Evolutionary conservation across 768 basidiomycete species (phyloP), one percentile per base, ranked within the genome.

Genomic region (Mycena kentingensis): DNA sequence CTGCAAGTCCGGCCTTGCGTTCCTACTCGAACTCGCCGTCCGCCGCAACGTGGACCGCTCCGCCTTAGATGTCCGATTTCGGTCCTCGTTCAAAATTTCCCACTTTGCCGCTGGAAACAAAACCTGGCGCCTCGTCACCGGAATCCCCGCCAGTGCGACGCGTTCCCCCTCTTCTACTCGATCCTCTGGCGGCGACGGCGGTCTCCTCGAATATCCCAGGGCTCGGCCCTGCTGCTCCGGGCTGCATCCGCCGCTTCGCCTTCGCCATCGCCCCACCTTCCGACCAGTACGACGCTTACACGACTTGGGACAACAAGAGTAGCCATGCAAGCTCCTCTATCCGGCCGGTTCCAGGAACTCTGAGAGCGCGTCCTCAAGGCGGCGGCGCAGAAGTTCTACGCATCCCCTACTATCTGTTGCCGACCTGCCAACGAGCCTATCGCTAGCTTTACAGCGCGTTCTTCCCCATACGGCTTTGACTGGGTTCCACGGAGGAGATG

Each of bases 401-500:
- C 76, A 0, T 48, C 67, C 5, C 78, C n/a, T 78, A 1, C 53
- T 79, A 22, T 63, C 79, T 24, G 63, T 88, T 15, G 44, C 70
- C 0, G 38, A 62, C 18, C 85, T 83, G 7, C 60, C n/a, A n/a
- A n/a, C 52, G 21, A 85, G 76, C 54, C 83, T 85, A 22, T 79
- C 81, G 7, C 63, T 90, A 37, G 69, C 62, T 19, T n/a, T 95
- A 93, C 65, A 83, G 82, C 64, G 83, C 91, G 10, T 93, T 84
- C 67, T 92, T 96, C 63, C n/a, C 88, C 88, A 0, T 54, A 47
- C 0, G 79, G 83, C 54, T 95, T 92, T 57, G 76, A 86, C 46
- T 95, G 83, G 76, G 90, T 91, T 16, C n/a, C 74, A 80, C 47
- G 93, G 81, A 4, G 93, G 93, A 97, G 69, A 66, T 95, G 5